Conservation (phyloP, 176 grass and related monocot species). For the Chrysopogon serrulatus region DNA sequence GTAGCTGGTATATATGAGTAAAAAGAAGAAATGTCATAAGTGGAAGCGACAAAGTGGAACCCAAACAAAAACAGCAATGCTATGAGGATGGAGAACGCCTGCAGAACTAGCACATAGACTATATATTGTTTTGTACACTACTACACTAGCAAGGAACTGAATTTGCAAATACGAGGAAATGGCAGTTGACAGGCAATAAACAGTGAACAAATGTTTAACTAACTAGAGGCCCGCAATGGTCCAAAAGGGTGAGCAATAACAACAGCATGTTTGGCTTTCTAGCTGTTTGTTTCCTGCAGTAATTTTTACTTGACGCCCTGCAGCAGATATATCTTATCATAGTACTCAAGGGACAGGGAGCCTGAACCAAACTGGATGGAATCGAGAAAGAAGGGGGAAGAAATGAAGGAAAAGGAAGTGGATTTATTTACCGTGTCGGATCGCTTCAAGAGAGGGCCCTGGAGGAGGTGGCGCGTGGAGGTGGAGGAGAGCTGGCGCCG, state of each 20-base stretch:
- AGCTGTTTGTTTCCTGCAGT: too few relatives aligned
- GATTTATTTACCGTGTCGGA: constrained; percentile 64
- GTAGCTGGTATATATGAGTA: constrained; percentile 48
- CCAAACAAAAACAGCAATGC: not conserved
- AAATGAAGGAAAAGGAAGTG: not conserved
- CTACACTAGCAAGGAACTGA: not conserved
- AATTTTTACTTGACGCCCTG: not conserved
- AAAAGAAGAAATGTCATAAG: not conserved
- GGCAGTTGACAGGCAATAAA: not conserved
- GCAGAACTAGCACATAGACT: not conserved
- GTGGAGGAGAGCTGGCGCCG: constrained; percentile 74
- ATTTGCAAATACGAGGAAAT: not conserved
- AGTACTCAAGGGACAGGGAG: not conserved
- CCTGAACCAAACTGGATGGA: not conserved
- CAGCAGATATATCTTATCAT: not conserved
- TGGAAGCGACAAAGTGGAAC: not conserved
- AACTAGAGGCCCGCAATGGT: too few relatives aligned
- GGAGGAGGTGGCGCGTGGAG: constrained; percentile 65
- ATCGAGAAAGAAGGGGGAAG: not conserved
- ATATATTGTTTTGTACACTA: not conserved
- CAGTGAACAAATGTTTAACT: too few relatives aligned
- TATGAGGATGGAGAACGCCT: not conserved
- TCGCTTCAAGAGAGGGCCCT: constrained; percentile 88
- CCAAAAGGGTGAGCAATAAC: not conserved
- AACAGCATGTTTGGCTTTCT: not conserved